Conservation (phyloP, 371 early-diverging fungal species). For the Rhizopus delemar region DNA sequence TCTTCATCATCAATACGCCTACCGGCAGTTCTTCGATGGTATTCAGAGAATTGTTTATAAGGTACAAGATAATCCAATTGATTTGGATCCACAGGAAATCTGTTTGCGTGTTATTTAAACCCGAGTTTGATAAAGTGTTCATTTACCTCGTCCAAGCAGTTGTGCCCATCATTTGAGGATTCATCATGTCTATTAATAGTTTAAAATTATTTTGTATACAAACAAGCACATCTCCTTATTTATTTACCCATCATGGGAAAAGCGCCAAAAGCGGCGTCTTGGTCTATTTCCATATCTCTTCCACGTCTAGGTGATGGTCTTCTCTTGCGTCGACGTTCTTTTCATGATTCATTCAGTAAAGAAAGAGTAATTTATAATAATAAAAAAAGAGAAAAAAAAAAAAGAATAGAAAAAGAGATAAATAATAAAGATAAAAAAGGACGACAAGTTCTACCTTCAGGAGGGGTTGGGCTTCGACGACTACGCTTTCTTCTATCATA, state of each 20-base stretch:
- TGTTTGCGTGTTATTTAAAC: background rate
- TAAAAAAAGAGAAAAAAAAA: background rate
- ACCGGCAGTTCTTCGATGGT: conserved; percentile 52
- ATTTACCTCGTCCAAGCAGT: conserved; percentile 18
- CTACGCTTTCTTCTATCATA: conserved; percentile 45
- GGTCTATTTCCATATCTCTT: conserved; percentile 22
- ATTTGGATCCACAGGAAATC: conserved; percentile 66
- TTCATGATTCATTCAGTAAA: conserved; percentile 4
- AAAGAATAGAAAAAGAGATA: conserved; percentile 1
- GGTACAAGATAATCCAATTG: conserved; percentile 78
- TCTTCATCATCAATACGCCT: conserved; percentile 77
- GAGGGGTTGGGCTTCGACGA: conserved; percentile 49
- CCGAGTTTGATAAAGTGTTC: background rate
- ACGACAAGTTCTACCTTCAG: conserved; percentile 45
- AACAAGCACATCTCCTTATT: background rate
- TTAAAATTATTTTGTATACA: background rate
- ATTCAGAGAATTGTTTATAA: conserved; percentile 79
- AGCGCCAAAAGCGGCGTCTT: conserved; percentile 14
- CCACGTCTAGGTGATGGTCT: conserved; percentile 43
- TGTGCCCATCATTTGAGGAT: conserved; percentile 23
- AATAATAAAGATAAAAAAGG: conserved; percentile 8
- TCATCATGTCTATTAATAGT: conserved; percentile 30
- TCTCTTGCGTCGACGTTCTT: conserved; percentile 55
- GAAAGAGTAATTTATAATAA: background rate
- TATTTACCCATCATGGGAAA: conserved; percentile 38